phyloP scores from a whole-genome alignment of 73 alveolate genomes.

The Tetrahymena elliotti region DNA sequence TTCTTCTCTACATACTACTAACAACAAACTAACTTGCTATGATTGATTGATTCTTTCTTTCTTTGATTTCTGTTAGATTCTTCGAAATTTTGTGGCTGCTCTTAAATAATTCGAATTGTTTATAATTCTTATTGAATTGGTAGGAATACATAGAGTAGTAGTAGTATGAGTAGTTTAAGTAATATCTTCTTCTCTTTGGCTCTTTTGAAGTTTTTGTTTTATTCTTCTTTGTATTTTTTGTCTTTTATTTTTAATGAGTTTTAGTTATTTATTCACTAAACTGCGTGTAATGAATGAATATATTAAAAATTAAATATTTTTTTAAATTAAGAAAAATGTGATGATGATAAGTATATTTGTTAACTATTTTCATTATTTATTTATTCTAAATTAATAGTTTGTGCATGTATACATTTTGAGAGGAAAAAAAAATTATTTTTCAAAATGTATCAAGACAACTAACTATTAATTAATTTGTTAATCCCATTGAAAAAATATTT shows the following conservation, averaged over 20 bases:
- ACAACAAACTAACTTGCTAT: not conserved
- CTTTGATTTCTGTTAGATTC: not conserved
- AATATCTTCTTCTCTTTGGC: not conserved
- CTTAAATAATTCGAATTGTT: not conserved
- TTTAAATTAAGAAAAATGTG: not conserved
- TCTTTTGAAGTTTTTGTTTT: not conserved
- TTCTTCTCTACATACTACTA: not conserved
- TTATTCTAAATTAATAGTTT: not conserved
- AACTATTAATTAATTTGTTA: too few relatives aligned
- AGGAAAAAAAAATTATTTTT: too few relatives aligned
- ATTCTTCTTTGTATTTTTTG: not conserved
- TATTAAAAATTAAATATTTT: too few relatives aligned
- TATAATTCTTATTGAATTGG: not conserved
- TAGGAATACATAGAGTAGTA: not conserved
- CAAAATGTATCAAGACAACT: not conserved
- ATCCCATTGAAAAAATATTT: not conserved
- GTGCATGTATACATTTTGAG: not conserved
- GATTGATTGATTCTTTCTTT: not conserved
- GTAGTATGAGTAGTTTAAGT: not conserved
- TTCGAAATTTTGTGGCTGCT: not conserved
- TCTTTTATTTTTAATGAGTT: not conserved
- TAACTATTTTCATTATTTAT: too few relatives aligned
- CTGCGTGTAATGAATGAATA: not conserved
- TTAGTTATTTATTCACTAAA: not conserved
- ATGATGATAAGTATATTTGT: not conserved